phyloP scores from a whole-genome alignment of 306 rosid species.

The Trifolium fragiferum region DNA sequence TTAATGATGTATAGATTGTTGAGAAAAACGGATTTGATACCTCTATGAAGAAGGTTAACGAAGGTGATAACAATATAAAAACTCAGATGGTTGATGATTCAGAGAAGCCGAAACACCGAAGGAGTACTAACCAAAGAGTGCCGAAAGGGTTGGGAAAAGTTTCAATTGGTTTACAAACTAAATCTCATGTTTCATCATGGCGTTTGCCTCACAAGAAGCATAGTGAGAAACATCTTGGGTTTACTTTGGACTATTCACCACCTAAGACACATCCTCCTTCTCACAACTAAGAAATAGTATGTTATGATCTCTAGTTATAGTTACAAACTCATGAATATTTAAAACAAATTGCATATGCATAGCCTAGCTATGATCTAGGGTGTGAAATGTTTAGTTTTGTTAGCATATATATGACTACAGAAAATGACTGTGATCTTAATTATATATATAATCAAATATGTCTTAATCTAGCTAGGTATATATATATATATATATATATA shows the following conservation, averaged over 20 bases:
- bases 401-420: not conserved
- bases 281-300: conserved; percentile 58
- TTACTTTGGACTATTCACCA: conserved; percentile 72
- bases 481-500: no score
- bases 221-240: conserved; percentile 59
- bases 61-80: conserved; percentile 31
- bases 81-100: conserved; percentile 15
- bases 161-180: conserved; percentile 26
- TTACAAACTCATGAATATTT: not conserved
- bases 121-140: conserved; percentile 31
- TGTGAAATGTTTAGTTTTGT: conserved; percentile 6
- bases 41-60: conserved; percentile 26
- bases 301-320: conserved; percentile 5
- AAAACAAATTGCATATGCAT: not conserved
- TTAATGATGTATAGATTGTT: conserved; percentile 54
- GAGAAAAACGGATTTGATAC: conserved; percentile 41
- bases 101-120: conserved; percentile 22
- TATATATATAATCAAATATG: not conserved
- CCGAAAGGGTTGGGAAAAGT: conserved; percentile 9
- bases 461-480: not conserved
- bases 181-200: conserved; percentile 52
- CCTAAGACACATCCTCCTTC: conserved; percentile 88
- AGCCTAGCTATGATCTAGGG: not conserved
- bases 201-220: conserved; percentile 63
- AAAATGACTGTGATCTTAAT: not conserved